Conservation (phyloP, 2,329 filamentous ascomycete species). For the Zymoseptoria crescenta region DNA sequence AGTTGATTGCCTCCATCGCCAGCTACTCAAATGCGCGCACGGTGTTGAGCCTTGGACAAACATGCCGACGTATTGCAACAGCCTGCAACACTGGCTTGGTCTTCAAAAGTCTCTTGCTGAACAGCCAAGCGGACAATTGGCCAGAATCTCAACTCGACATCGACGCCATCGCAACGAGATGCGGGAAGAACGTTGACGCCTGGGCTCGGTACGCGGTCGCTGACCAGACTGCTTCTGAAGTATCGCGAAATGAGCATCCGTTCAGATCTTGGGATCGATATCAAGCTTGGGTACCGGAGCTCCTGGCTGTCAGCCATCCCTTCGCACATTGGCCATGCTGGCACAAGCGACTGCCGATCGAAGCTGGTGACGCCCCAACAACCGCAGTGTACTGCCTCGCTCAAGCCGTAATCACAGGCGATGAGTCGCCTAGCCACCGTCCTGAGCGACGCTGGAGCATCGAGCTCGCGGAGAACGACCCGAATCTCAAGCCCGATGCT, state of each 20-base stretch:
- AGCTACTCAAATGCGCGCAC: conserved; percentile 7
- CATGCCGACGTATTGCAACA: conserved; percentile 7
- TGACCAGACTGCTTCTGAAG: conserved; percentile 8
- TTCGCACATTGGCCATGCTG: conserved; percentile 4
- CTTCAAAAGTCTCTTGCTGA: conserved; percentile 7
- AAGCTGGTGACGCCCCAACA: neutral
- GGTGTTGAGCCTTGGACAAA: conserved; percentile 4
- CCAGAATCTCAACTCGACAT: conserved; percentile 3
- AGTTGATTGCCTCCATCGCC: conserved; percentile 14
- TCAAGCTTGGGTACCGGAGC: conserved; percentile 7
- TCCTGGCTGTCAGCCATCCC: conserved; percentile 8
- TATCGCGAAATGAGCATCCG: neutral
- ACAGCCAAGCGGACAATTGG: conserved; percentile 2
- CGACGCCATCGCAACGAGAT: conserved; percentile 3
- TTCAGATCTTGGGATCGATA: neutral
- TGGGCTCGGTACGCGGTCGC: conserved; percentile 13
- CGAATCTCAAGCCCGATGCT: neutral
- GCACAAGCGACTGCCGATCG: neutral
- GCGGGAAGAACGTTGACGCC: conserved; percentile 3
- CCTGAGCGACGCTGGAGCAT: neutral
- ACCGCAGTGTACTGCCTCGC: conserved; percentile 6
- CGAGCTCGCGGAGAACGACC: neutral
- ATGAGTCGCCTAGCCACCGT: neutral
- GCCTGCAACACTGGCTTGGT: conserved; percentile 11
- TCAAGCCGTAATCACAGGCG: conserved; percentile 1